phyloP scores from a whole-genome alignment of 1,284 basidiomycete species.

The Apiotrichum mycotoxinovorans region DNA sequence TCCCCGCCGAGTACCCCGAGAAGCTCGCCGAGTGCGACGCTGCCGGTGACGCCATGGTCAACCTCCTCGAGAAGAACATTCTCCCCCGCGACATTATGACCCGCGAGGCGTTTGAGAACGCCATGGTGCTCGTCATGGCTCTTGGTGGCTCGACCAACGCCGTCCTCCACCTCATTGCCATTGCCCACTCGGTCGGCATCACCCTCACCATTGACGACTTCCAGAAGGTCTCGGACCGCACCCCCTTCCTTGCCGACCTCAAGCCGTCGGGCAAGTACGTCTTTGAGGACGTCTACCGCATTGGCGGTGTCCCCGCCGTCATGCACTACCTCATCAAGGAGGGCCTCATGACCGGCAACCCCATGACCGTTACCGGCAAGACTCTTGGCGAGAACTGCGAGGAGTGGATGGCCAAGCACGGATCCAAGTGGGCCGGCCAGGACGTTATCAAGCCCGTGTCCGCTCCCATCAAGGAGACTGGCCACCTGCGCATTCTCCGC shows the following conservation, averaged over 20 bases:
- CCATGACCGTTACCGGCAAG: slow-evolving; percentile 90
- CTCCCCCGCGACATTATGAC: slow-evolving; percentile 96
- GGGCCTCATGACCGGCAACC: slow-evolving; percentile 81
- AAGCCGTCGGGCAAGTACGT: slow-evolving; percentile 93
- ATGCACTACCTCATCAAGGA: slow-evolving; percentile 77
- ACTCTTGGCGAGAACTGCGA: slow-evolving; percentile 88
- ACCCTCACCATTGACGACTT: slow-evolving; percentile 90
- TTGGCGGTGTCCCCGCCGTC: slow-evolving; percentile 78
- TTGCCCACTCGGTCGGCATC: slow-evolving; percentile 85
- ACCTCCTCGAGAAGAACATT: slow-evolving; percentile 86
- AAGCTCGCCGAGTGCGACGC: slow-evolving; percentile 70
- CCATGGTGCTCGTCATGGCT: slow-evolving; percentile 91
- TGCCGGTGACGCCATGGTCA: slow-evolving; percentile 74
- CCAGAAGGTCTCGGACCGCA: slow-evolving; percentile 77
- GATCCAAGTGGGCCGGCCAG: slow-evolving; percentile 67
- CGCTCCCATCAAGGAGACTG: slow-evolving; percentile 86
- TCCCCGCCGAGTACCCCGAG: slow-evolving; percentile 85
- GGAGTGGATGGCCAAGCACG: slow-evolving; percentile 65
- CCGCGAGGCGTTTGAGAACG: slow-evolving; percentile 89
- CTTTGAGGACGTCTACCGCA: slow-evolving; percentile 93
- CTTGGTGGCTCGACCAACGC: slow-evolving; percentile 92
- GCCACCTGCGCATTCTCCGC: slow-evolving; percentile 82
- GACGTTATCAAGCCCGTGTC: slow-evolving; percentile 74
- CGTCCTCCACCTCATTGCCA: slow-evolving; percentile 88
- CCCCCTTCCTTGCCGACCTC: slow-evolving; percentile 90